Evolutionary conservation across 768 basidiomycete species (phyloP).

Genomic region (Tricholomella constricta): DNA sequence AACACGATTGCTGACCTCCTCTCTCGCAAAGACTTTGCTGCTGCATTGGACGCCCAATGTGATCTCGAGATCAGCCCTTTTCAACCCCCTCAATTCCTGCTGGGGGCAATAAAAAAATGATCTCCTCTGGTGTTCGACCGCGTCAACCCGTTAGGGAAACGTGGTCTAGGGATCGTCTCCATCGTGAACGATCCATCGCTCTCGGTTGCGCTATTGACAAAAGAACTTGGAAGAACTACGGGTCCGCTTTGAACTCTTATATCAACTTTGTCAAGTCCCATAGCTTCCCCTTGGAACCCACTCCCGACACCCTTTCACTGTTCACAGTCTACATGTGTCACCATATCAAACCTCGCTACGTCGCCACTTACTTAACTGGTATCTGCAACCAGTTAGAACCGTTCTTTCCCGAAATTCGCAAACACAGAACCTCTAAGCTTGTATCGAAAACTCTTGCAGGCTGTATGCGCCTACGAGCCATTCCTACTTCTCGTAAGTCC

Average conservation of each 20-base stretch:
- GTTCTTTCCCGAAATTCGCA: conserved; percentile 29
- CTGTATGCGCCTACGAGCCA: not conserved
- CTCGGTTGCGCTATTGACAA: conserved; percentile 31
- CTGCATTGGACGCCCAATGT: not conserved
- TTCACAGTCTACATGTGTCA: conserved; percentile 36
- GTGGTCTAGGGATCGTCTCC: conserved; percentile 28
- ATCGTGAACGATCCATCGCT: conserved; percentile 30
- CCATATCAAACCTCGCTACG: conserved; percentile 37
- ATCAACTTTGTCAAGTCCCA: conserved; percentile 34
- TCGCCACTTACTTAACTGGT: conserved; percentile 38
- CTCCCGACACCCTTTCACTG: conserved; percentile 36
- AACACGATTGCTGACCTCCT: conserved; percentile 36
- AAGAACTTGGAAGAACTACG: conserved; percentile 25
- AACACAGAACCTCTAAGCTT: conserved; percentile 13
- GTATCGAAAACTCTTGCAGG: conserved; percentile 28
- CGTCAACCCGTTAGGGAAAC: conserved; percentile 28
- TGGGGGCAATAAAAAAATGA: conserved; percentile 27
- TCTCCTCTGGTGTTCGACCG: not conserved
- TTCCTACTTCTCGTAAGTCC: not conserved
- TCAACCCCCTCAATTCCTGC: conserved; percentile 13
- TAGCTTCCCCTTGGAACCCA: conserved; percentile 35
- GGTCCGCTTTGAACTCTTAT: conserved; percentile 39
- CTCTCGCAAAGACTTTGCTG: conserved; percentile 16
- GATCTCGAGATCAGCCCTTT: conserved; percentile 9
- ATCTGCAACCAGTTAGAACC: conserved; percentile 35